These are phyloP conservation scores for Podospora australis DNA, from an alignment of 495 filamentous ascomycete genomes.

Conservation along the genomic window DNA sequence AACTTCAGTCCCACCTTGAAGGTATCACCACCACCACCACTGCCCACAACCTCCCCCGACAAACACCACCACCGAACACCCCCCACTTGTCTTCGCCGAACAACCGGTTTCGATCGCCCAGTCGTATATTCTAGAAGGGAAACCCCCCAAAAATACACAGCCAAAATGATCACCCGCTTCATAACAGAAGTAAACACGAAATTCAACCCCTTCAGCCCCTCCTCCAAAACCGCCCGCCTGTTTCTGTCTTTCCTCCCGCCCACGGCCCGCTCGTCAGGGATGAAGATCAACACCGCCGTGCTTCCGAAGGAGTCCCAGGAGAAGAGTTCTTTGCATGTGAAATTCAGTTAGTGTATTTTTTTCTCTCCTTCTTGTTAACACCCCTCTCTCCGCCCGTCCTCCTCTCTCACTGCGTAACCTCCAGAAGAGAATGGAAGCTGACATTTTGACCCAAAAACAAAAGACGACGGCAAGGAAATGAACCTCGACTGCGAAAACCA, in stretches of 20 bases:
- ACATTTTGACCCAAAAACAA: constrained; percentile 1
- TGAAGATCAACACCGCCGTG: constrained; percentile 74
- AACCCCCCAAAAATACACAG: too few relatives aligned
- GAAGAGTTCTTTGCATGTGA: constrained; percentile 60
- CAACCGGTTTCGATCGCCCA: too few relatives aligned
- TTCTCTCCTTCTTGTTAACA: too few relatives aligned
- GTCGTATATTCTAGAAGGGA: too few relatives aligned
- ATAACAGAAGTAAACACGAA: constrained; percentile 74
- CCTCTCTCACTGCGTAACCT: not conserved
- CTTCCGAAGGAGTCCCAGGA: constrained; percentile 60
- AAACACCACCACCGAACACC: too few relatives aligned
- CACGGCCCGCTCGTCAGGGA: constrained; percentile 58
- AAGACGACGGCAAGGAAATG: constrained; percentile 81
- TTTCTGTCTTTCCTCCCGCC: constrained; percentile 86
- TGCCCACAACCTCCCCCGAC: too few relatives aligned
- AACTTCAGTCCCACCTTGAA: too few relatives aligned
- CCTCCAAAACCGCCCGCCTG: constrained; percentile 70
- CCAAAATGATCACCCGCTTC: constrained; percentile 78
- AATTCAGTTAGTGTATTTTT: constrained; percentile 60
- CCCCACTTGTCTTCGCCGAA: too few relatives aligned
- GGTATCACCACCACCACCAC: too few relatives aligned
- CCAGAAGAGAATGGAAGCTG: not conserved
- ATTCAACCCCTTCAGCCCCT: constrained; percentile 86
- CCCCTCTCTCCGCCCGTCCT: too few relatives aligned
- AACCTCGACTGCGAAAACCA: constrained; percentile 63